phyloP scores from a whole-genome alignment of 2,329 filamentous ascomycete species.

The Arthrobotrys musiformis region DNA sequence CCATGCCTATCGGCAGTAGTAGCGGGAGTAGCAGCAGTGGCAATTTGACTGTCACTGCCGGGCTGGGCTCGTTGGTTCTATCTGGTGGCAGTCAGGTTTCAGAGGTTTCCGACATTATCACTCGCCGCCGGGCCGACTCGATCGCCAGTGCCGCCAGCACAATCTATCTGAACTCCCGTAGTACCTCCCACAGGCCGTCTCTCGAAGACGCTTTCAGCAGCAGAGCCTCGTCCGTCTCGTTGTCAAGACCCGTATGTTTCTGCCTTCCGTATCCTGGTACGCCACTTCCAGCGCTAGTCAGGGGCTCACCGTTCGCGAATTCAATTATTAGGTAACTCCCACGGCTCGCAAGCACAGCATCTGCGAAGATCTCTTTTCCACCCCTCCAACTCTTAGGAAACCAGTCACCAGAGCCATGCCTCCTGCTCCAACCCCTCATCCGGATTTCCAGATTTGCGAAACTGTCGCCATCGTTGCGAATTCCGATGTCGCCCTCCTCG shows the following conservation, averaged over 20 bases:
- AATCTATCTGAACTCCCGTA: constrained; percentile 42
- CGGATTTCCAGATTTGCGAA: constrained; percentile 52
- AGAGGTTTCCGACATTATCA: constrained; percentile 31
- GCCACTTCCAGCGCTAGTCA: constrained; percentile 12
- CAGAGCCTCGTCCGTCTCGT: constrained; percentile 35
- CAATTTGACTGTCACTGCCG: constrained; percentile 7
- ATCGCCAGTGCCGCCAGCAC: constrained; percentile 47
- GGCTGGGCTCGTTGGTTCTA: background rate
- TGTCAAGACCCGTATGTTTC: constrained; percentile 43
- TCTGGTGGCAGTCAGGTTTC: constrained; percentile 15
- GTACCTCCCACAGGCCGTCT: constrained; percentile 34
- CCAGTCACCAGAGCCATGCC: constrained; percentile 17
- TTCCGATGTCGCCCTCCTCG: constrained; percentile 46
- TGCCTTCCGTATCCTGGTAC: background rate
- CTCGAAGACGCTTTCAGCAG: constrained; percentile 43
- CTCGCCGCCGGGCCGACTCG: constrained; percentile 45
- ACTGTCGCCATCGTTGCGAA: constrained; percentile 38
- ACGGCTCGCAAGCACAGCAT: constrained; percentile 43
- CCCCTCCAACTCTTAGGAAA: constrained; percentile 46
- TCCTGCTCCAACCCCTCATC: constrained; percentile 34
- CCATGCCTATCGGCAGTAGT: constrained; percentile 33
- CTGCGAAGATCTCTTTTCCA: constrained; percentile 52
- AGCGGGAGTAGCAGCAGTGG: constrained; percentile 25
- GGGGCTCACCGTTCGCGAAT: constrained; percentile 24
- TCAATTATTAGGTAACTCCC: constrained; percentile 37